These are phyloP conservation scores for Datisca glomerata DNA, from an alignment of 306 rosid species.

Conservation along the genomic window DNA sequence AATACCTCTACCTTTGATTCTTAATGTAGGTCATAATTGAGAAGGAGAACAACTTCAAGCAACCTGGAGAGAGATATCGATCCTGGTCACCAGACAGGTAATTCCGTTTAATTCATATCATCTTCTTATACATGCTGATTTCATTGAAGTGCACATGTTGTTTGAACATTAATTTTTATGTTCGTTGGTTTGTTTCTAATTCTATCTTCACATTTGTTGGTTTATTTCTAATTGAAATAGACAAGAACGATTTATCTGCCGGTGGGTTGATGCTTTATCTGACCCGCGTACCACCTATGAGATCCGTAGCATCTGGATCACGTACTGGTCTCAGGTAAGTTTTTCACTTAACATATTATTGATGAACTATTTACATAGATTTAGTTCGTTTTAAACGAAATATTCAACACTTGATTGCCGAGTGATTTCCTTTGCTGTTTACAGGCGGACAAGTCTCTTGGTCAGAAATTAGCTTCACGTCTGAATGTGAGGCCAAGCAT, in stretches of 20 bases:
- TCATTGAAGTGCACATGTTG: not conserved
- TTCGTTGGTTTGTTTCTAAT: not conserved
- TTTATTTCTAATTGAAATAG: constrained; percentile 18
- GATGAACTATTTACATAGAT: not conserved
- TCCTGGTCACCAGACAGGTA: constrained; percentile 83
- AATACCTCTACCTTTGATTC: not conserved
- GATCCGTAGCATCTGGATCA: constrained; percentile 77
- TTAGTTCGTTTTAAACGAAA: not conserved
- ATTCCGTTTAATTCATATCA: not conserved
- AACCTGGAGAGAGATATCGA: constrained; percentile 88
- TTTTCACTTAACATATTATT: not conserved
- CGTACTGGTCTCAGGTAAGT: constrained; percentile 86
- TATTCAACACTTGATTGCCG: constrained; percentile 1
- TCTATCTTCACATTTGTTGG: not conserved
- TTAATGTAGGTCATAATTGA: constrained; percentile 39
- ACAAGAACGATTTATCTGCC: constrained; percentile 66
- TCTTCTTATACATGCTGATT: too few relatives aligned
- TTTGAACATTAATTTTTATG: not conserved
- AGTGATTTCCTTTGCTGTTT: not conserved
- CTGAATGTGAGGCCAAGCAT: constrained; percentile 33
- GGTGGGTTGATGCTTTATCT: constrained; percentile 66
- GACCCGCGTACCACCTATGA: constrained; percentile 80
- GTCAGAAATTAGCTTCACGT: constrained; percentile 84
- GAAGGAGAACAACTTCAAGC: constrained; percentile 84
- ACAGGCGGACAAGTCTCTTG: constrained; percentile 29